Percentiles rank a stretch among this genome's conserved stretches.
Conservation (phyloP, 1,139 yeast genomes). For the Scheffersomyces cryptocercus region DNA sequence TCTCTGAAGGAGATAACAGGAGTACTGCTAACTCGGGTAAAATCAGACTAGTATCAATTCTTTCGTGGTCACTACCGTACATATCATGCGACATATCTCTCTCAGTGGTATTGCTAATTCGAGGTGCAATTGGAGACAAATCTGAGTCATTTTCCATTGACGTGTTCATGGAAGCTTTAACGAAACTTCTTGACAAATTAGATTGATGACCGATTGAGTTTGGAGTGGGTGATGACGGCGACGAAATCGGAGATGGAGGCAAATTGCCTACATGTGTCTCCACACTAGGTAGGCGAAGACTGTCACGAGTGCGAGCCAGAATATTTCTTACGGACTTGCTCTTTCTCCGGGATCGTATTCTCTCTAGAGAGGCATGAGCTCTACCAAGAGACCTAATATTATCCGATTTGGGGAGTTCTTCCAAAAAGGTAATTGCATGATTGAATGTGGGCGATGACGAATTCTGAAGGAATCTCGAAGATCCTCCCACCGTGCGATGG, state of each 20-base stretch:
- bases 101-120: neutral
- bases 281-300: conserved; percentile 25
- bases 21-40: neutral
- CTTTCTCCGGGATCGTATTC: conserved; percentile 62
- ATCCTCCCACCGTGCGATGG: conserved; percentile 21
- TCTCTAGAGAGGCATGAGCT: conserved; percentile 65
- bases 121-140: neutral
- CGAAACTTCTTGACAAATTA: conserved; percentile 5
- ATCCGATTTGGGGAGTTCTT: conserved; percentile 32
- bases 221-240: conserved; percentile 17
- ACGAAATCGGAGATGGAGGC: conserved; percentile 18
- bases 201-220: conserved; percentile 10
- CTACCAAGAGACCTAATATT: conserved; percentile 54
- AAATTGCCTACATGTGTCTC: conserved; percentile 7
- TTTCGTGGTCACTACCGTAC: neutral
- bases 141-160: neutral
- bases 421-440: conserved; percentile 20
- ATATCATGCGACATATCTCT: neutral
- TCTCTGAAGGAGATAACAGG: conserved; percentile 3
- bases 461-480: conserved; percentile 12
- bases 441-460: conserved; percentile 3
- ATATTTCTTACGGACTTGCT: conserved; percentile 46
- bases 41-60: neutral
- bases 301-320: conserved; percentile 28
- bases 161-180: neutral